A percentile compares a stretch with the other conserved stretches of the same genome.
Conservation (phyloP, 2,329 filamentous ascomycete genomes). For the Penicillium sp. region DNA sequence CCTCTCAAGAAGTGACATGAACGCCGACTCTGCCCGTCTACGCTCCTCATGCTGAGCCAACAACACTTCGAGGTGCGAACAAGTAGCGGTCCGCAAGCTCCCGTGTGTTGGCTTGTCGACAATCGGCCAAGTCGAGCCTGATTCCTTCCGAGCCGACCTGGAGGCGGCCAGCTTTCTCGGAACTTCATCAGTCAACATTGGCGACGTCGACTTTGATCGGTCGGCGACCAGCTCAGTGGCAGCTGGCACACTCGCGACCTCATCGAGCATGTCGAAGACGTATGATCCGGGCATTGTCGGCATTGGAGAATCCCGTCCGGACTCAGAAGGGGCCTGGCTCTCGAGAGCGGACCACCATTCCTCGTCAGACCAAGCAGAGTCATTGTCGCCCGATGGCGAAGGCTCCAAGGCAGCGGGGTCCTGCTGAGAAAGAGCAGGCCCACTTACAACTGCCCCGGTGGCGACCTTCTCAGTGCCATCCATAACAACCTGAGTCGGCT, state of each 20-base stretch:
- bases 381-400: too few relatives aligned
- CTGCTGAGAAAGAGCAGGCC: too few relatives aligned
- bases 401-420: too few relatives aligned
- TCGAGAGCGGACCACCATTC: too few relatives aligned
- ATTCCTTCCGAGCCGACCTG: neutral
- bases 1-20: neutral
- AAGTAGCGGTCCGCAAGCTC: neutral
- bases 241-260: constrained; percentile 1
- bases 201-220: neutral
- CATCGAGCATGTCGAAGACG: neutral
- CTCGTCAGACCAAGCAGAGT: too few relatives aligned
- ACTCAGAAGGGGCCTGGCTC: too few relatives aligned
- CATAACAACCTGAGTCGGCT: neutral
- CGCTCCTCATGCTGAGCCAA: neutral
- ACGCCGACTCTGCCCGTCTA: neutral
- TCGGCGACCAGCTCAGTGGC: neutral
- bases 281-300: too few relatives aligned
- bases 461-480: neutral
- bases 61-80: neutral
- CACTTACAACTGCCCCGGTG: neutral
- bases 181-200: neutral
- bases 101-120: neutral
- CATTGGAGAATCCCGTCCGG: too few relatives aligned
- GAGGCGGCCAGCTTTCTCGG: neutral
- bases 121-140: neutral